phyloP scores from a whole-genome alignment of 768 basidiomycete genomes.

The Boletus tomentosulus region DNA sequence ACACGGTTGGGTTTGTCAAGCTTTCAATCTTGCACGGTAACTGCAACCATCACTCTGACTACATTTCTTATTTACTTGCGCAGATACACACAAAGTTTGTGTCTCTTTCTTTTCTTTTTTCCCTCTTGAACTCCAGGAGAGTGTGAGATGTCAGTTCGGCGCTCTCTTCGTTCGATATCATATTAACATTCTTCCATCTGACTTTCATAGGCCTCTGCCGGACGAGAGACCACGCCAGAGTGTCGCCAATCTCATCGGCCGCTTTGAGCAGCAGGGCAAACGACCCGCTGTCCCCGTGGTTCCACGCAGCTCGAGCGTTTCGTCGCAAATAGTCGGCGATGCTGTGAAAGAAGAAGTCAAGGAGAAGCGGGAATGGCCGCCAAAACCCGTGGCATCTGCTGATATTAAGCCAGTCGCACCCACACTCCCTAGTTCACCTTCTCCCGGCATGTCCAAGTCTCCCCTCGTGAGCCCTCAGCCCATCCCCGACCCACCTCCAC shows the following conservation, averaged over 20 bases:
- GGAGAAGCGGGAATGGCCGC: constrained; percentile 79
- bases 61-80: constrained; percentile 11
- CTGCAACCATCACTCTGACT: constrained; percentile 27
- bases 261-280: constrained; percentile 81
- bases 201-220: constrained; percentile 64
- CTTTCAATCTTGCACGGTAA: constrained; percentile 14
- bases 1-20: not conserved
- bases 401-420: constrained; percentile 34
- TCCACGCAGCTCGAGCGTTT: constrained; percentile 63
- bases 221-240: constrained; percentile 85
- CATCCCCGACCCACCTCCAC: constrained; percentile 20
- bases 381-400: constrained; percentile 36
- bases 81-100: constrained; percentile 8
- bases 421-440: constrained; percentile 35
- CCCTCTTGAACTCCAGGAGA: constrained; percentile 15
- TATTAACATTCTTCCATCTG: constrained; percentile 7
- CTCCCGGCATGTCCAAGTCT: constrained; percentile 15
- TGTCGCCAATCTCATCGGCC: constrained; percentile 87
- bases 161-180: constrained; percentile 6
- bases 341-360: constrained; percentile 61
- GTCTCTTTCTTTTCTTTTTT: constrained; percentile 8
- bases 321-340: constrained; percentile 61
- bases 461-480: constrained; percentile 29
- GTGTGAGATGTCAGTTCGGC: constrained; percentile 28
- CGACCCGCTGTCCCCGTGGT: constrained; percentile 38